These are phyloP conservation scores for Cytauxzoon felis DNA, from an alignment of 169 alveolate species.

Conservation along the genomic window DNA sequence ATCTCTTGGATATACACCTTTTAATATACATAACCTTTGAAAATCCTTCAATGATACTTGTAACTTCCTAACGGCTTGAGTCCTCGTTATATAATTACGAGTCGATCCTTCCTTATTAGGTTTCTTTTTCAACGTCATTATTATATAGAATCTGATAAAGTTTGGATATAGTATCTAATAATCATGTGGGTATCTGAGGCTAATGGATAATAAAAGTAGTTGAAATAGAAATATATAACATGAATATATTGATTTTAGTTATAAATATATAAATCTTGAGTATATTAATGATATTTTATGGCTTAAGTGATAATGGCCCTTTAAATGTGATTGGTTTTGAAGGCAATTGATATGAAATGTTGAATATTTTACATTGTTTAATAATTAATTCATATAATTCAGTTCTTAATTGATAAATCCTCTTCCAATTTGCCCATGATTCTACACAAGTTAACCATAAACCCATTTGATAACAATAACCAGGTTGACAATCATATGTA, in stretches of 20 bases:
- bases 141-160: neutral
- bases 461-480: constrained; percentile 70
- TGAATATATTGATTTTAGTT: too few species aligned
- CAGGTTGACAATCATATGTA: constrained; percentile 75
- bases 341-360: constrained; percentile 65
- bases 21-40: constrained; percentile 95
- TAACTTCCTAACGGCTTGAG: constrained; percentile 57
- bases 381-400: constrained; percentile 68
- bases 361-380: constrained; percentile 59
- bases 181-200: neutral
- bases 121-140: constrained; percentile 59
- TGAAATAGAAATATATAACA: too few species aligned
- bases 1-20: constrained; percentile 98
- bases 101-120: constrained; percentile 57
- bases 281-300: neutral
- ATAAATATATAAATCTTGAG: neutral
- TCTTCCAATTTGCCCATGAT: constrained; percentile 78
- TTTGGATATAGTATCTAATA: neutral
- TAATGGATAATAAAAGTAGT: neutral
- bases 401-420: constrained; percentile 65
- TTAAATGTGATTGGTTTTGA: constrained; percentile 68
- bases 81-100: constrained; percentile 57
- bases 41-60: constrained; percentile 82
- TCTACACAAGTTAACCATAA: constrained; percentile 77
- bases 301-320: constrained; percentile 50